These are phyloP conservation scores for Mycena capillaripes DNA, from an alignment of 768 basidiomycete species.

Conservation along the genomic window DNA sequence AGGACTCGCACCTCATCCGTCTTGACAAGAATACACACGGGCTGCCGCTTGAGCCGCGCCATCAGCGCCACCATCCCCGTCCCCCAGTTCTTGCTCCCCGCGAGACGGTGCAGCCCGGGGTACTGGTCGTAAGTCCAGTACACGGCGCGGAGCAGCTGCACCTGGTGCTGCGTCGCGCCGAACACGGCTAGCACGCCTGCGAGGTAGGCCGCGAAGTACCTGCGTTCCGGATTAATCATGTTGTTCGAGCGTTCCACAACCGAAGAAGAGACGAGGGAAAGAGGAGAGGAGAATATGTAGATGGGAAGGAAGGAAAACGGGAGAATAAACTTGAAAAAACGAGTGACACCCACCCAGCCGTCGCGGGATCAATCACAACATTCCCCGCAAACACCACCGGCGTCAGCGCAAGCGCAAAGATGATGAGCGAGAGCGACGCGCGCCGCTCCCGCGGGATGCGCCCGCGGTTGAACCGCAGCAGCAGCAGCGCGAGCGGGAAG, in stretches of 20 bases:
- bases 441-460: conserved; percentile 61
- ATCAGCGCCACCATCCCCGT: conserved; percentile 58
- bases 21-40: conserved; percentile 73
- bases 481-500: conserved; percentile 71
- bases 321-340: too few relatives aligned
- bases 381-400: conserved; percentile 69
- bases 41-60: conserved; percentile 61
- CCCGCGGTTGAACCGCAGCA: conserved; percentile 77
- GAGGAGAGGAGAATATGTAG: too few relatives aligned
- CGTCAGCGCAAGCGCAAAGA: conserved; percentile 58
- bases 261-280: background rate
- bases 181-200: conserved; percentile 64
- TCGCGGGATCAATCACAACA: conserved; percentile 68
- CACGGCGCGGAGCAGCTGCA: conserved; percentile 62
- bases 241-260: background rate
- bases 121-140: conserved; percentile 79
- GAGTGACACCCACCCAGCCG: conserved; percentile 60
- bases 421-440: conserved; percentile 57
- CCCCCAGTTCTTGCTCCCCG: conserved; percentile 57
- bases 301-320: conserved; percentile 6
- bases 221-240: conserved; percentile 38
- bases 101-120: conserved; percentile 58
- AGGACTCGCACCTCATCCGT: conserved; percentile 64
- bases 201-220: conserved; percentile 76
- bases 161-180: conserved; percentile 66